phyloP scores from a whole-genome alignment of 2,329 filamentous ascomycete genomes.

The Tetracladium maxilliforme region DNA sequence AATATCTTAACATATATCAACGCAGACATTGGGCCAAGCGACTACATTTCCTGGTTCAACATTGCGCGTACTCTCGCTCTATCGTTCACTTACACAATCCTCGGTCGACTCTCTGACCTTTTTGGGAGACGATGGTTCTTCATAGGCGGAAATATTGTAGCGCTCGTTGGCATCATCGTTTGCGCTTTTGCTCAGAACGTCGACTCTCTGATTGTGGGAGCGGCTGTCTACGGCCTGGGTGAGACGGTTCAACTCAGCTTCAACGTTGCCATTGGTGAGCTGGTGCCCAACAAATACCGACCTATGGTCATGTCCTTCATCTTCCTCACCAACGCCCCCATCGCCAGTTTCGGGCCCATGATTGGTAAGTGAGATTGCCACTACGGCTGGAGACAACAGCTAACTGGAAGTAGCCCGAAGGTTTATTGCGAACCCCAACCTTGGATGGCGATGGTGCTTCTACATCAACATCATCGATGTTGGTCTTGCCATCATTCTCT shows the following conservation, averaged over 20 bases:
- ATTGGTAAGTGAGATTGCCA: too few species aligned
- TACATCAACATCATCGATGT: conserved; percentile 23
- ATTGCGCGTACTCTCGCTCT: conserved; percentile 12
- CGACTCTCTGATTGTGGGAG: neutral
- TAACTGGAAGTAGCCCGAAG: conserved; percentile 16
- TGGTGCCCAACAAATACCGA: conserved; percentile 26
- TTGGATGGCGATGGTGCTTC: conserved; percentile 20
- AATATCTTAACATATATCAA: too few species aligned
- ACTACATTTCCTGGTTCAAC: conserved; percentile 13
- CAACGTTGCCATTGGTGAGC: conserved; percentile 20
- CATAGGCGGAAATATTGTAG: conserved; percentile 13
- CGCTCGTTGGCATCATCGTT: conserved; percentile 20
- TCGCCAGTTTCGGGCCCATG: conserved; percentile 2
- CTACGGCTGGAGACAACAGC: too few species aligned
- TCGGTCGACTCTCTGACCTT: conserved; percentile 17
- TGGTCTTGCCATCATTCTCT: conserved; percentile 13
- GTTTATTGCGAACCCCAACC: conserved; percentile 16
- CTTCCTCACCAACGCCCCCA: conserved; percentile 9
- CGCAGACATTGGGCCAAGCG: conserved; percentile 11
- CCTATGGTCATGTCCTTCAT: conserved; percentile 9
- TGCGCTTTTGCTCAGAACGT: conserved; percentile 16
- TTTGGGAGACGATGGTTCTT: conserved; percentile 19
- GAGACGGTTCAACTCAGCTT: conserved; percentile 20
- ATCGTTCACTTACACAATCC: conserved; percentile 13
- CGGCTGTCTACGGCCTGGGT: conserved; percentile 17